A percentile compares a stretch with the other conserved stretches of the same genome.
Evolutionary conservation across 352 stramenopile species (phyloP).

Genomic region (Phytophthora boehmeriae): DNA sequence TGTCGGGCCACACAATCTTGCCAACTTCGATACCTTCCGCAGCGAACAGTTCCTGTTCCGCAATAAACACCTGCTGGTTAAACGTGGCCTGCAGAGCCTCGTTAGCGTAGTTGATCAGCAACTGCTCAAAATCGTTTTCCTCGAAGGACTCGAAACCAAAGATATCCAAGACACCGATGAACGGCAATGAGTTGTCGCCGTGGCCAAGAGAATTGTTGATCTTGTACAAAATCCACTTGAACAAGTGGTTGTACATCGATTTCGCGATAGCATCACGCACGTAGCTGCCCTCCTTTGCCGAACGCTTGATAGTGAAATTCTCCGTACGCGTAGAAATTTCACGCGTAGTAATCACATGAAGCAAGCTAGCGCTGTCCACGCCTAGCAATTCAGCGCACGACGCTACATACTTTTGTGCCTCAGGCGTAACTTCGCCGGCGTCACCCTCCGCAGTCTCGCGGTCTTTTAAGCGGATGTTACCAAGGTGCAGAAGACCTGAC

Average conservation of each 20-base stretch:
- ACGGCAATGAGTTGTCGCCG: conserved; percentile 69
- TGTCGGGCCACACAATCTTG: conserved; percentile 86
- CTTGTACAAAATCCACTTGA: conserved; percentile 84
- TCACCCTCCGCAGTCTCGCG: conserved; percentile 83
- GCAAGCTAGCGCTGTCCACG: conserved; percentile 64
- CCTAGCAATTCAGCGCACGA: conserved; percentile 73
- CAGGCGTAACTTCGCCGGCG: conserved; percentile 64
- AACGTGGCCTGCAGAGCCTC: conserved; percentile 89
- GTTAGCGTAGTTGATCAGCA: conserved; percentile 92
- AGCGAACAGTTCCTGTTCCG: conserved; percentile 82
- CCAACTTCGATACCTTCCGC: conserved; percentile 84
- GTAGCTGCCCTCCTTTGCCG: conserved; percentile 82
- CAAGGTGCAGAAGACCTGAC: conserved; percentile 78
- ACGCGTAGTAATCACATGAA: conserved; percentile 80
- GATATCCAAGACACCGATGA: conserved; percentile 97
- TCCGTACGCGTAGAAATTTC: conserved; percentile 82
- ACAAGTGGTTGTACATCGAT: conserved; percentile 92
- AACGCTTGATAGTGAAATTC: conserved; percentile 81
- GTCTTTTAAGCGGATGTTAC: conserved; percentile 81
- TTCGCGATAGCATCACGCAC: conserved; percentile 94
- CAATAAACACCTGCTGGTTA: conserved; percentile 91
- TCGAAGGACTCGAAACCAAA: conserved; percentile 98
- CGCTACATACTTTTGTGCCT: conserved; percentile 57
- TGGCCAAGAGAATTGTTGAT: conserved; percentile 87
- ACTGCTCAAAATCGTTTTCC: conserved; percentile 92